phyloP scores from a whole-genome alignment of 2,329 filamentous ascomycete genomes.

The Fusarium hainanense region DNA sequence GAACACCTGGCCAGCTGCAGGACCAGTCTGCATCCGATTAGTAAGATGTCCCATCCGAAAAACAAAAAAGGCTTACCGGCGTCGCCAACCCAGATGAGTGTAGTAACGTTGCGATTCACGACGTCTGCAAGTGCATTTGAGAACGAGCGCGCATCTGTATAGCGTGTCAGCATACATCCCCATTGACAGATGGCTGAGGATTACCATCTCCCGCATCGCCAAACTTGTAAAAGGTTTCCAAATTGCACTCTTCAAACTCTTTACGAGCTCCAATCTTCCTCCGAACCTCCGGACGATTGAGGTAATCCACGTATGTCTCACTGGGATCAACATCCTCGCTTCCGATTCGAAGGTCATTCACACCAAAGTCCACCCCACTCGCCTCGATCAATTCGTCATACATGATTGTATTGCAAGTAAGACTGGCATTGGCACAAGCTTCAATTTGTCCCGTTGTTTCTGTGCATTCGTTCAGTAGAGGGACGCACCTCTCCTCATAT shows the following conservation, averaged over 20 bases:
- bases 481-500: slow-evolving; percentile 43
- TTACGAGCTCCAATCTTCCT: slow-evolving; percentile 38
- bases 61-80: slow-evolving; percentile 48
- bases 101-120: slow-evolving; percentile 58
- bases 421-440: slow-evolving; percentile 44
- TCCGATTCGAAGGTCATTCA: slow-evolving; percentile 58
- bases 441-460: slow-evolving; percentile 30
- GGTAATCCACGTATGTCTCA: slow-evolving; percentile 28
- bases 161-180: accelerated
- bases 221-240: slow-evolving; percentile 29
- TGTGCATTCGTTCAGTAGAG: slow-evolving; percentile 42
- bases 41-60: too few relatives aligned
- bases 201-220: slow-evolving; percentile 39
- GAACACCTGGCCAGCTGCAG: slow-evolving; percentile 66
- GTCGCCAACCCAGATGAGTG: slow-evolving; percentile 66
- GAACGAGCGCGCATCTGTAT: slow-evolving; percentile 56
- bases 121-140: slow-evolving; percentile 56
- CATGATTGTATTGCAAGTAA: slow-evolving; percentile 35
- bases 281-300: slow-evolving; percentile 28
- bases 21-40: slow-evolving; percentile 58
- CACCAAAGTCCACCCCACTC: slow-evolving; percentile 50
- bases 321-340: slow-evolving; percentile 32
- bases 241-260: slow-evolving; percentile 34
- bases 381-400: slow-evolving; percentile 24
- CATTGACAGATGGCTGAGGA: background rate